Base-by-base conservation (phyloP, 345 rosid genomes). In the Odontarrhena argentea region DNA sequence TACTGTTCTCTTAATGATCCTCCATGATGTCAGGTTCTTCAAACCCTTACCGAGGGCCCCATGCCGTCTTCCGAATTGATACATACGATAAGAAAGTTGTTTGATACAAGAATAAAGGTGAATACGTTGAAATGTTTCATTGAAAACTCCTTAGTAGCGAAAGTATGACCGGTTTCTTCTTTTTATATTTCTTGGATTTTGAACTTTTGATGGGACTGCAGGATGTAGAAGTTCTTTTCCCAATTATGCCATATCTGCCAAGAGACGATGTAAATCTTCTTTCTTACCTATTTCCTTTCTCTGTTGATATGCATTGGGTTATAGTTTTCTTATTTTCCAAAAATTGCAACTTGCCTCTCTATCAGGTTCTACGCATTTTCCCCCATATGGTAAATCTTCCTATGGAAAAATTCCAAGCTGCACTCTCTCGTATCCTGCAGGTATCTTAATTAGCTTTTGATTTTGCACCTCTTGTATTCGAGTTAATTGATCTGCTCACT, bases 41-140 rank as follows among this genome's bases (percentile, higher is more conserved):
- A 88, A 28, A 87, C 96, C 43, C 81, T 94, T 64, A 88, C 95
- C 18, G 92, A 88, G 11, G 96, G 93, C 65, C 51, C 77, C 18
- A 76, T 67, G 68, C 99, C 99, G 74, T 87, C 99, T 54, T 74
- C 83, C 38, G 92, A 85, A 71, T 80, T 94, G 73, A 80, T 94
- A 69, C 82, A 50, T 60, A 82, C 97, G 35, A 82, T 91, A 60
- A 80, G 80, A 74, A 91, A 88, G 80, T 79, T 94, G 67, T 87
- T 87, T 80, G 92, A 94, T 81, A 75, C 97, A 66, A 94, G 78
- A 80, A 15, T 94, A 44, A 91, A 91, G 99, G 99, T 91, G 47
- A 70, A 11, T 65, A 85, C 55, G 14, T 8, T 51, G 36, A 38
- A 26, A 53, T 50, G 24, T 71, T 60, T 15, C 49, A 38, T 9